Percentiles rank a stretch among this genome's conserved stretches.
Conservation (phyloP, 495 filamentous ascomycete species). For the Choiromyces venosus region DNA sequence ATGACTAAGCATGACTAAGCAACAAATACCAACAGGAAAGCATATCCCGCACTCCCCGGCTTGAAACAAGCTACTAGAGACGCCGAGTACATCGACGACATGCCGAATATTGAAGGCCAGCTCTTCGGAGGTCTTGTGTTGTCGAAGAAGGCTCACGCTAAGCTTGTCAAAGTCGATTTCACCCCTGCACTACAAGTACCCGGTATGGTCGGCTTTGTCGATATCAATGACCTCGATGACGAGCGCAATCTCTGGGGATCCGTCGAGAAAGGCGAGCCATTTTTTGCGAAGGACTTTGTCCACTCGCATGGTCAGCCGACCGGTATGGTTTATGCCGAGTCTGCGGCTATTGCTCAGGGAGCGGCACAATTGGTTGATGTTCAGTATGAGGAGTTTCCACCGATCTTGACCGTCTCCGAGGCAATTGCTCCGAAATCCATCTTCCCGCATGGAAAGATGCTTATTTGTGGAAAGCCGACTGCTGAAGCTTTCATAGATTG, state of each 20-base stretch:
- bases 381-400: slow-evolving; percentile 44
- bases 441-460: slow-evolving; percentile 37
- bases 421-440: slow-evolving; percentile 46
- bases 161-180: slow-evolving; percentile 44
- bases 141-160: slow-evolving; percentile 45
- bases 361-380: slow-evolving; percentile 44
- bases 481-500: slow-evolving; percentile 43
- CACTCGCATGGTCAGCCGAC: too few species aligned
- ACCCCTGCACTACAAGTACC: too few species aligned
- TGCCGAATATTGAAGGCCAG: slow-evolving; percentile 44
- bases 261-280: too few species aligned
- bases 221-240: too few species aligned
- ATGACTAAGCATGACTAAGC: too few species aligned
- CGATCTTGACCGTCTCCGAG: slow-evolving; percentile 49
- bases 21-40: too few species aligned
- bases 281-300: too few species aligned
- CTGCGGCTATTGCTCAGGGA: slow-evolving; percentile 43
- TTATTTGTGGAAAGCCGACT: slow-evolving; percentile 44
- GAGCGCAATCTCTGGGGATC: too few species aligned
- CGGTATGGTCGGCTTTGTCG: too few species aligned
- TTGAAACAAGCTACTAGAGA: slow-evolving; percentile 47
- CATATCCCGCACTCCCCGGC: slow-evolving; percentile 46
- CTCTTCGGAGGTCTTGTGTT: slow-evolving; percentile 45
- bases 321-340: too few species aligned
- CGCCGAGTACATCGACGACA: slow-evolving; percentile 47